Percentiles rank a stretch among this genome's conserved stretches.
These are phyloP conservation scores for Arbutus unedo DNA, from an alignment of 148 eudicot genomes.

Conservation along the genomic window DNA sequence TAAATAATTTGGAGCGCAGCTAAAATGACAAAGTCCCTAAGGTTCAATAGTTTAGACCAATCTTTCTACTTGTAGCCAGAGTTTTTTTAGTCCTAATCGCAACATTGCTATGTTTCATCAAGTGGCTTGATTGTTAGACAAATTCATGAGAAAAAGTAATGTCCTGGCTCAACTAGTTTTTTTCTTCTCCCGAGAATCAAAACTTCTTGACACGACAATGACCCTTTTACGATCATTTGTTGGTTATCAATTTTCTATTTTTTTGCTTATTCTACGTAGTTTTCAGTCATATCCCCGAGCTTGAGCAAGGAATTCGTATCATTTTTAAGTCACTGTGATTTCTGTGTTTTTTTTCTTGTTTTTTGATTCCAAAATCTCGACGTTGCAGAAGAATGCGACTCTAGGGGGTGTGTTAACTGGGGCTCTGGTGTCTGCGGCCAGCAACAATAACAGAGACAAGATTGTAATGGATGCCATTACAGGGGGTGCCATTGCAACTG, in stretches of 20 bases:
- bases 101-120: not conserved
- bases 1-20: not conserved
- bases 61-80: not conserved
- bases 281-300: not conserved
- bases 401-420: conserved; percentile 81
- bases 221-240: not conserved
- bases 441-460: conserved; percentile 51
- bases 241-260: not conserved
- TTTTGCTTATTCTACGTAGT: not conserved
- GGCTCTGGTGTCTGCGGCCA: conserved; percentile 60
- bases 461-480: conserved; percentile 65
- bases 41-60: not conserved
- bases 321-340: not conserved
- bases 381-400: conserved; percentile 73
- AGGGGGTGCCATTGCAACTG: conserved; percentile 91
- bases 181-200: not conserved
- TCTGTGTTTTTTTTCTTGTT: not conserved
- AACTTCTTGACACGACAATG: not conserved
- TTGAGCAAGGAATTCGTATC: not conserved
- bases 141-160: not conserved
- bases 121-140: not conserved
- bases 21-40: not conserved
- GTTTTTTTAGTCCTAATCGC: not conserved
- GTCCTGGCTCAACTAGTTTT: not conserved
- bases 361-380: not conserved